Evolutionary conservation across 169 alveolate species (phyloP), one percentile per base, ranked within the genome.

Genomic region (Cryptosporidium tyzzeri): DNA sequence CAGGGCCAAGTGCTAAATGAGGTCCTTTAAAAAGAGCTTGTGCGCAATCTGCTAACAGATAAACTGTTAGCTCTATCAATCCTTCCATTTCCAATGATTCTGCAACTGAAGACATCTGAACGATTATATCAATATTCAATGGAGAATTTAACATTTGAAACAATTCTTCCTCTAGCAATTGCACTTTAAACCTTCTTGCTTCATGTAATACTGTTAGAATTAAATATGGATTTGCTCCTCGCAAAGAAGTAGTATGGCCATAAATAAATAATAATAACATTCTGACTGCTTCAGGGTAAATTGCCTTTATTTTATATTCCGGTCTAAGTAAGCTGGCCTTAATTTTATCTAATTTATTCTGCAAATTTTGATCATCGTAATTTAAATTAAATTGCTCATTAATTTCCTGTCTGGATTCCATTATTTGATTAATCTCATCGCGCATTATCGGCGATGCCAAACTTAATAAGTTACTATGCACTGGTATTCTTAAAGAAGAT

Each of bases 201-300:
- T 80, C 89, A 65, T 80, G 89, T 23, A 80, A 44, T 61, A 80
- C 89, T 4, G 89, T 80, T 26, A 80, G 23, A 5, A 80, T 80
- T 29, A 80, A 48, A 26, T 80, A 80, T 3, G 89, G 89, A 31
- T 80, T 65, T 59, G 89, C 89, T 8, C 89, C 89, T 44, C 89
- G 69, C 62, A 80, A 62, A 3, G 80, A 80, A 41, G 89, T 80
- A 37, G 89, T 80, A 45, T 80, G 89, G 7, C 89, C 89, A 80
- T 80, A 80, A 23, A 80, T 80, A 65, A 80, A 80, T 14, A 80
- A 48, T 18, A 80, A 26, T 37, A 80, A 41, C 75, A 80, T 65
- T 65, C 89, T 80, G 12, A 80, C 89, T 44, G 89, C 89, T 41
- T 80, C 89, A 44, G 89, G 89, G 62, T 80, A 80, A n/a, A 80